phyloP scores from a whole-genome alignment of 2,329 filamentous ascomycete genomes.

The Diaporthe nobilis region DNA sequence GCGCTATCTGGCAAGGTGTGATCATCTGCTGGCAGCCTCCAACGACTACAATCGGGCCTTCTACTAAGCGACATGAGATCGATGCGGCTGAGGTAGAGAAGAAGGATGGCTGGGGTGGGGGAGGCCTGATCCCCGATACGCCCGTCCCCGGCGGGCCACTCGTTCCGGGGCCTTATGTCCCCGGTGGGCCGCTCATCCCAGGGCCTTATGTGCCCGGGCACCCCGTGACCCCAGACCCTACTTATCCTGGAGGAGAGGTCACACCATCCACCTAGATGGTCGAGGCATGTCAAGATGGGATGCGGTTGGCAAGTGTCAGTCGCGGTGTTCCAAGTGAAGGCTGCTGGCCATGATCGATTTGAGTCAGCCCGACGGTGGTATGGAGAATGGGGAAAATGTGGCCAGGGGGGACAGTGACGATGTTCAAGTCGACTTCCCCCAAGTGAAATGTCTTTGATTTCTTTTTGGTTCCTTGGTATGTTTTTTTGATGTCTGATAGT shows the following conservation, averaged over 20 bases:
- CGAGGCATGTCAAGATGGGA: constrained; percentile 2
- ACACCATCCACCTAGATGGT: constrained; percentile 33
- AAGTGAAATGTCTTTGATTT: constrained; percentile 1
- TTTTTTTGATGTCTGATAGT: not conserved
- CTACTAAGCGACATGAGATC: constrained; percentile 10
- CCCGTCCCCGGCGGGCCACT: constrained; percentile 37
- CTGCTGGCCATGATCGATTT: not conserved
- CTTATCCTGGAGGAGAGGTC: constrained; percentile 49
- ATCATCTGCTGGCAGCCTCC: constrained; percentile 29
- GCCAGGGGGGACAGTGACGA: constrained; percentile 30
- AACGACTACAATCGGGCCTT: constrained; percentile 14
- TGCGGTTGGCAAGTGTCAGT: constrained; percentile 5
- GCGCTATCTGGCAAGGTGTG: constrained; percentile 22
- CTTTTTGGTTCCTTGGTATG: not conserved
- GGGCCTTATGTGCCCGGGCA: constrained; percentile 45
- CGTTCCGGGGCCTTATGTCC: constrained; percentile 45
- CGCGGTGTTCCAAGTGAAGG: not conserved
- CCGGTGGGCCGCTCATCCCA: constrained; percentile 51
- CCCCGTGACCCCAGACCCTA: constrained; percentile 46
- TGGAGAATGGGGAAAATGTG: not conserved
- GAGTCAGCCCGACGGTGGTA: too few relatives aligned
- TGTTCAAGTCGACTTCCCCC: constrained; percentile 15
- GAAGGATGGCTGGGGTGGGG: constrained; percentile 27
- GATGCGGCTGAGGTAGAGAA: constrained; percentile 5
- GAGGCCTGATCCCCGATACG: constrained; percentile 32